Base-by-base conservation (phyloP, 345 rosid species). In the Cardamine resedifolia region DNA sequence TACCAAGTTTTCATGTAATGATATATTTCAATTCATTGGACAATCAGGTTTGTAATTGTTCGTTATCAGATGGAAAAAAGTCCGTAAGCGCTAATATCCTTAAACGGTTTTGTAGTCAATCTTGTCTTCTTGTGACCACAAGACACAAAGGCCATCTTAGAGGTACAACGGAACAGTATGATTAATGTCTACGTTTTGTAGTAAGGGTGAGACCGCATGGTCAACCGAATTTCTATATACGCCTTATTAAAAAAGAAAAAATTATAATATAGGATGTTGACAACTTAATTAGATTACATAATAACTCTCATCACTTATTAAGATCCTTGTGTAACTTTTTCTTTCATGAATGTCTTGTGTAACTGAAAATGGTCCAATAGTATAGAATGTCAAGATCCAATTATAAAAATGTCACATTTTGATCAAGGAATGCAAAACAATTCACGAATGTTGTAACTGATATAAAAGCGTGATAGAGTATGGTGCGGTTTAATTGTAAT, bases 81-180 rank as follows among this genome's bases (percentile, higher is more conserved):
- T 57, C 51, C 52, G 12, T 59, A 39, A 27, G 48, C 38, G 30
- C 44, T 74, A 28, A 39, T 45, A 39, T 49, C 56, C 62, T 58
- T 49, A 58, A 58, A 74, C 60, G 19, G 47, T 21, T 58, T 74
- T 59, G 61, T 49, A 62, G 51, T 21, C 56, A 58, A 23, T 58
- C 61, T 74, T 74, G 72, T 66, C 59, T 50, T 30, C 49, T 59
- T 74, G 68, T 74, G 72, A 66, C 72, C 72, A 73, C 72, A 73
- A 57, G 48, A 7, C 48, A 44, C 48, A 44, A 44, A 43, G 71
- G 14, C 39, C 66, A 66, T 39, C 33, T 57, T 58, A 45, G 15
- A 66, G 67, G 55, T 59, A 74, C 67, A 50, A 65, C 27, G 44
- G 14, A 39, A 67, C 30, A 41, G 8, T 28, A 33, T 67, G 67